These are phyloP conservation scores for Rhipidocladum racemiflorum DNA, from an alignment of 176 grass and related monocot genomes.

Conservation along the genomic window DNA sequence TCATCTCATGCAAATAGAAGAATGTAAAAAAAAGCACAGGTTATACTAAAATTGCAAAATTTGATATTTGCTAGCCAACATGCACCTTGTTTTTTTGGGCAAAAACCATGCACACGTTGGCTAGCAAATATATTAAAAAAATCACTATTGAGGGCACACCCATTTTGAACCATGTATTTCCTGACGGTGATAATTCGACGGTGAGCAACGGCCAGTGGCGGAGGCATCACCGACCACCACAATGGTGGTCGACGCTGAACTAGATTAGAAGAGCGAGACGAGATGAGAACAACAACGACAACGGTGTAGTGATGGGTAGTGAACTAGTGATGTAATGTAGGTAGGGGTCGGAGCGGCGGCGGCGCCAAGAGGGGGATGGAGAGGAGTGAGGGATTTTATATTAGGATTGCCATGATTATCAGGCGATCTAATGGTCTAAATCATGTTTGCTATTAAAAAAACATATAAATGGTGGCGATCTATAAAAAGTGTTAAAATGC, in stretches of 20 bases:
- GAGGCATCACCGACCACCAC: neutral
- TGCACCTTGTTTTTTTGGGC: too few relatives aligned
- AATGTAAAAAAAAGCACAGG: neutral
- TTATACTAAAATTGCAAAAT: neutral
- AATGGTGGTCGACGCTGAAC: neutral
- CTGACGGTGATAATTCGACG: fast-evolving
- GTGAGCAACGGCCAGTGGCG: fast-evolving
- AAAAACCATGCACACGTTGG: too few relatives aligned
- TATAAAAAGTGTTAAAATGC: neutral
- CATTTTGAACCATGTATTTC: neutral
- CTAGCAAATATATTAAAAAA: too few relatives aligned
- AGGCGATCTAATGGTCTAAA: neutral
- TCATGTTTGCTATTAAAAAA: neutral
- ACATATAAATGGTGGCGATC: too few relatives aligned
- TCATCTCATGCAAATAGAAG: neutral
- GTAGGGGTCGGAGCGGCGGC: fast-evolving
- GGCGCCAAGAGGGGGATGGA: neutral
- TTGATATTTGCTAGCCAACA: neutral
- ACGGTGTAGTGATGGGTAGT: neutral
- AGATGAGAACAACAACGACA: too few relatives aligned
- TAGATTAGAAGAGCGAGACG: neutral
- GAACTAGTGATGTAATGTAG: neutral
- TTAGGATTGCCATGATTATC: neutral
- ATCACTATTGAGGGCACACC: neutral
- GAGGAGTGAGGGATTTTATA: neutral